These are phyloP conservation scores for Fusarium tupiense DNA, from an alignment of 2,329 filamentous ascomycete genomes.

Conservation along the genomic window DNA sequence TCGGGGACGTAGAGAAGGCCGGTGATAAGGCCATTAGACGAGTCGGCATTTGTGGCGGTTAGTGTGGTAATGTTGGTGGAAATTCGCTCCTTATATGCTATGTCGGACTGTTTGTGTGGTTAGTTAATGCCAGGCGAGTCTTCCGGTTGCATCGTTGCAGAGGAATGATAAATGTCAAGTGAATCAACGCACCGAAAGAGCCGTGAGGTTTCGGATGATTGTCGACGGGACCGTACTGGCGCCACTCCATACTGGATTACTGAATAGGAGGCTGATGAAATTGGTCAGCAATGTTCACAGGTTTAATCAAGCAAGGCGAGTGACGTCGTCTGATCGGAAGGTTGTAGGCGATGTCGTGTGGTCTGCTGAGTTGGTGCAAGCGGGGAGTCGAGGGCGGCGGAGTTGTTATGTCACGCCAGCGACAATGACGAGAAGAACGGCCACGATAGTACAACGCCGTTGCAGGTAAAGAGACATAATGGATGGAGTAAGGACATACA, in stretches of 20 bases:
- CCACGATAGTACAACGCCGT: slow-evolving; percentile 10
- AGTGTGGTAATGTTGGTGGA: slow-evolving; percentile 76
- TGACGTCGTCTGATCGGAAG: not conserved
- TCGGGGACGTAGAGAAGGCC: slow-evolving; percentile 89
- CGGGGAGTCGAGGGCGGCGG: slow-evolving; percentile 8
- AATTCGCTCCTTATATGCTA: slow-evolving; percentile 64
- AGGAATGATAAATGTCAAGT: not conserved
- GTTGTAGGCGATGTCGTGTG: not conserved
- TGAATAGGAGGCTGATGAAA: slow-evolving; percentile 64
- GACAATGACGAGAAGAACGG: slow-evolving; percentile 9
- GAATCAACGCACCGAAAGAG: slow-evolving; percentile 59
- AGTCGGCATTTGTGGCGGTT: slow-evolving; percentile 71
- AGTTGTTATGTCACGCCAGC: slow-evolving; percentile 3
- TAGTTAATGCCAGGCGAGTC: slow-evolving; percentile 20
- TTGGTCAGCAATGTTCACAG: slow-evolving; percentile 29
- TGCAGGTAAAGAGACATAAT: slow-evolving; percentile 18
- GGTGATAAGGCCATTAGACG: slow-evolving; percentile 69
- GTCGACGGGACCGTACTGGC: slow-evolving; percentile 61
- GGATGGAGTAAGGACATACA: slow-evolving; percentile 51
- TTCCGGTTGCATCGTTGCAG: not conserved
- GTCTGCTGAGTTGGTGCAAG: slow-evolving; percentile 1
- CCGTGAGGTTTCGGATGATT: slow-evolving; percentile 66
- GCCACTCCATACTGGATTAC: slow-evolving; percentile 65
- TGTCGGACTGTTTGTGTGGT: slow-evolving; percentile 49
- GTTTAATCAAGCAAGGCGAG: not conserved